phyloP scores from a whole-genome alignment of 192 early-diverging fungal genomes.

The Glomus cerebriforme region DNA sequence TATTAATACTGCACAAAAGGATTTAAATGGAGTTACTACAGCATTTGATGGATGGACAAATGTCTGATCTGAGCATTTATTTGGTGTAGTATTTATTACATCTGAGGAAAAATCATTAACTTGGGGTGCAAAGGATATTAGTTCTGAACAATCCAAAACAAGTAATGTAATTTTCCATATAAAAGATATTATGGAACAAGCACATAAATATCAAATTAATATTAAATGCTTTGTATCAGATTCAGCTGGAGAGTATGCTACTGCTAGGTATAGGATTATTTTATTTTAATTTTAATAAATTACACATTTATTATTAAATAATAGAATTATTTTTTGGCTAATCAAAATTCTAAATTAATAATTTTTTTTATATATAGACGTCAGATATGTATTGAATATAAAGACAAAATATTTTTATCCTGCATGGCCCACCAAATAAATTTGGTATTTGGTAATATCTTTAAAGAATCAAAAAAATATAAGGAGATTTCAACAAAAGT shows the following conservation, averaged over 20 bases:
- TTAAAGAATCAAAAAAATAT: constrained; percentile 3
- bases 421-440: constrained; percentile 9
- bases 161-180: not conserved
- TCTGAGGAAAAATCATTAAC: not conserved
- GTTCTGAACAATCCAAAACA: not conserved
- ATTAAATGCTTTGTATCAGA: constrained; percentile 24
- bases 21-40: not conserved
- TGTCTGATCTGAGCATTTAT: too few species aligned
- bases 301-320: too few species aligned
- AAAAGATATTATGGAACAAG: constrained; percentile 10
- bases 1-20: not conserved
- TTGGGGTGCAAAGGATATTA: constrained; percentile 5
- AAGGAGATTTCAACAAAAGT: not conserved
- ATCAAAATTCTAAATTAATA: not conserved
- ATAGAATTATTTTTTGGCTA: too few species aligned
- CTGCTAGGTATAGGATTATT: not conserved
- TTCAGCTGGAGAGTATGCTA: constrained; percentile 1
- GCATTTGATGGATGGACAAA: too few species aligned
- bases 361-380: not conserved
- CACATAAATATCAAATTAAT: not conserved
- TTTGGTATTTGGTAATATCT: too few species aligned
- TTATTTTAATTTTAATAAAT: too few species aligned
- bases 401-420: constrained; percentile 4
- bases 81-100: too few species aligned
- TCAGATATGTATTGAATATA: not conserved